phyloP scores from a whole-genome alignment of 371 early-diverging fungal species.

The Chytridium lagenaria region DNA sequence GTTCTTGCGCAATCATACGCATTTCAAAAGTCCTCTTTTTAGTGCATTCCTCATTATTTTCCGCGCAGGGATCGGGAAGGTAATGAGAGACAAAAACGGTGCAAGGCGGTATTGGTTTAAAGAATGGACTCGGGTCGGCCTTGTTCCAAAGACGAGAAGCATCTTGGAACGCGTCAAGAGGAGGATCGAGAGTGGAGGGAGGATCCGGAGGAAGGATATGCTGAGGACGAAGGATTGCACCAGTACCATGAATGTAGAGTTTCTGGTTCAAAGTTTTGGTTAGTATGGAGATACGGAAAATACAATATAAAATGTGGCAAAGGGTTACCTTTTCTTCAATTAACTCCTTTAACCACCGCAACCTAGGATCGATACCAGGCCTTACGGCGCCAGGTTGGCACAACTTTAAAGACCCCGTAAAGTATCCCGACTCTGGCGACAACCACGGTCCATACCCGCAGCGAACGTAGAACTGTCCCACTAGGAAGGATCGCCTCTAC shows the following conservation, averaged over 20 bases:
- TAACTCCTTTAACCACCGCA: not conserved
- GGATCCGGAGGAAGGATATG: not conserved
- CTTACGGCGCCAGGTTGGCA: not conserved
- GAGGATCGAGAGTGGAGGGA: not conserved
- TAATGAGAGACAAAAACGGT: not conserved
- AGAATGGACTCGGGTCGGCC: not conserved
- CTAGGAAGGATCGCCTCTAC: slow-evolving; percentile 9
- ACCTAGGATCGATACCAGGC: slow-evolving; percentile 20
- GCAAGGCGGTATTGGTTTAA: not conserved
- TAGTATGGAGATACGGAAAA: too few species aligned
- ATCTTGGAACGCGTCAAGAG: not conserved
- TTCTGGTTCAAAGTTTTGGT: too few species aligned
- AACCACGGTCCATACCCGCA: slow-evolving; percentile 20
- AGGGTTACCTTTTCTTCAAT: slow-evolving; percentile 7
- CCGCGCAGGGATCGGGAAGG: not conserved
- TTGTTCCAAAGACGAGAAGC: not conserved
- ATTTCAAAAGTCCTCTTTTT: not conserved
- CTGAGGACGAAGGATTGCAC: slow-evolving; percentile 19
- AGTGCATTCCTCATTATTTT: not conserved
- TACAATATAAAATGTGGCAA: too few species aligned
- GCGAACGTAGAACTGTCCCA: slow-evolving; percentile 7
- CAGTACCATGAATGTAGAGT: not conserved
- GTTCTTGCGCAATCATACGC: not conserved
- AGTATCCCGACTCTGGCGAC: slow-evolving; percentile 13
- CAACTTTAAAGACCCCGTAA: slow-evolving; percentile 6